These are phyloP conservation scores for Pinus albicaulis DNA, from an alignment of 75 land plant species.

Conservation along the genomic window DNA sequence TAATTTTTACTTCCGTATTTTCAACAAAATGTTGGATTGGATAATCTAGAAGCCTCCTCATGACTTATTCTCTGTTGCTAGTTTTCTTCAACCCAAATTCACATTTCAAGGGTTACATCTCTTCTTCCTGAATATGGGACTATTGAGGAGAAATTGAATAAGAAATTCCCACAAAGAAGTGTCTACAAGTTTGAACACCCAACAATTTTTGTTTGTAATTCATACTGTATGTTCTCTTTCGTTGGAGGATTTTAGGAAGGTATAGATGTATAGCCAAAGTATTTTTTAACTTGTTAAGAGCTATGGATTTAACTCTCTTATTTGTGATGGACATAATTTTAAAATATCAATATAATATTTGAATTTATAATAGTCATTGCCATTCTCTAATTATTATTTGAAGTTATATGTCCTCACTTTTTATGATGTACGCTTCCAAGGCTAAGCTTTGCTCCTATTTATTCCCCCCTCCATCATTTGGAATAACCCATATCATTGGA, in stretches of 20 bases:
- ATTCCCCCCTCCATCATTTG: no score
- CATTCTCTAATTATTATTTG: no score
- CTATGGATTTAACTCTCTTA: background rate
- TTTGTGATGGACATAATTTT: background rate
- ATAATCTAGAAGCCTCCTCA: constrained; percentile 47
- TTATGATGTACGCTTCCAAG: no score
- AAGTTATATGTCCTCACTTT: no score
- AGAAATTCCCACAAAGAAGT: background rate
- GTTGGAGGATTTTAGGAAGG: background rate
- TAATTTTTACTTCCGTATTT: background rate
- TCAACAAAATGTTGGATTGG: constrained; percentile 51
- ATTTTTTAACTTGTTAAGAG: background rate
- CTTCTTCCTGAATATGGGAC: background rate
- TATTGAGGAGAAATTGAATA: background rate
- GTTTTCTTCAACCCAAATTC: background rate
- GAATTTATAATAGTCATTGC: no score
- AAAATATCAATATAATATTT: background rate
- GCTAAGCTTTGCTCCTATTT: no score
- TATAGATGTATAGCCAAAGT: background rate
- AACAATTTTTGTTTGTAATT: background rate
- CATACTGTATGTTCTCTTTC: background rate
- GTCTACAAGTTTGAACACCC: background rate
- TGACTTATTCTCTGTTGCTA: background rate
- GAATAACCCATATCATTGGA: no score
- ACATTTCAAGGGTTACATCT: background rate